phyloP scores from a whole-genome alignment of 1,284 basidiomycete species.

The Sporisorium graminicola region DNA sequence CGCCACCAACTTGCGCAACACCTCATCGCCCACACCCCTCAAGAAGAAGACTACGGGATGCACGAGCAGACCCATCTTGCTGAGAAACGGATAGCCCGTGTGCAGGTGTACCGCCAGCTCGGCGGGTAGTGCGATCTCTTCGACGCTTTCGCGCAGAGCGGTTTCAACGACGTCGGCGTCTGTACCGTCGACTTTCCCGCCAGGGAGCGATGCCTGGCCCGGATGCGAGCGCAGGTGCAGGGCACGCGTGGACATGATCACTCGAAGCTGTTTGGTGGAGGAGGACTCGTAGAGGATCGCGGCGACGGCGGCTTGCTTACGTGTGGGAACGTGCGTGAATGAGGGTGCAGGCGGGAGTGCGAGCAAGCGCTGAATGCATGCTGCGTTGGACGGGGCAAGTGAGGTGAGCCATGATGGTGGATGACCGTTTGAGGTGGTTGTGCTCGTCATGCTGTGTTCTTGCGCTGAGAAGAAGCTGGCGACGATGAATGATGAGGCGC shows the following conservation, averaged over 20 bases:
- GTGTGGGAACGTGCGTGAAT: constrained; percentile 34
- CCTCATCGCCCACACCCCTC: constrained; percentile 6
- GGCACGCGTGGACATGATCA: constrained; percentile 53
- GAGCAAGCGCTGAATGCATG: constrained; percentile 28
- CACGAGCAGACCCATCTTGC: constrained; percentile 52
- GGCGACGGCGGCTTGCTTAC: constrained; percentile 51
- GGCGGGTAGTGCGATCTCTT: constrained; percentile 41
- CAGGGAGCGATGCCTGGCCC: constrained; percentile 52
- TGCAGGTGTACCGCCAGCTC: constrained; percentile 28
- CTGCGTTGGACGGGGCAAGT: constrained; percentile 12
- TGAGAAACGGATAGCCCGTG: constrained; percentile 48
- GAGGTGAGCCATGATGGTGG: constrained; percentile 21
- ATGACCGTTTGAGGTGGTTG: not conserved
- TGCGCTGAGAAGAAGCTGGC: not conserved
- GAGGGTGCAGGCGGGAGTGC: constrained; percentile 14
- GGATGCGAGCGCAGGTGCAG: constrained; percentile 54
- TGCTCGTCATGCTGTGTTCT: not conserved
- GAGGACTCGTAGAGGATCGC: constrained; percentile 41
- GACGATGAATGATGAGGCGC: not conserved
- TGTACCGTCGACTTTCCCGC: constrained; percentile 47
- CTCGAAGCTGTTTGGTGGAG: constrained; percentile 12
- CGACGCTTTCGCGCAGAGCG: constrained; percentile 48
- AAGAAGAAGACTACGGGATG: constrained; percentile 54
- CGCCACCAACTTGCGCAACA: constrained; percentile 18
- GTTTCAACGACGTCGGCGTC: constrained; percentile 36